phyloP scores from a whole-genome alignment of 2,329 filamentous ascomycete species.

The Epicoccum sorghinum region DNA sequence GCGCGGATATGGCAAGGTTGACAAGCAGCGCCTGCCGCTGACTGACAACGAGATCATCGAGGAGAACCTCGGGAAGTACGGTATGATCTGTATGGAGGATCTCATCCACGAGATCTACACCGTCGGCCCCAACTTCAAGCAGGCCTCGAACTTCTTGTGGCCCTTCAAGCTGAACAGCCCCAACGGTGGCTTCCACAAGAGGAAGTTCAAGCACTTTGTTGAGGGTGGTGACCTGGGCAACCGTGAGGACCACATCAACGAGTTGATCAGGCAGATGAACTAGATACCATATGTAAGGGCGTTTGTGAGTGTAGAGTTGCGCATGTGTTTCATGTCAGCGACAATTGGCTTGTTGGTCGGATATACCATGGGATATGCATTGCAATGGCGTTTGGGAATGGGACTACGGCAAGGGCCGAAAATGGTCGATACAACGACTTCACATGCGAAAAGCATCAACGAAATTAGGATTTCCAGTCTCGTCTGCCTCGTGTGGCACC shows the following conservation, averaged over 20 bases:
- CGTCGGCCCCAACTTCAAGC: conserved; percentile 97
- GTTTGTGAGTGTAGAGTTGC: conserved; percentile 11
- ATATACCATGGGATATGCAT: conserved; percentile 20
- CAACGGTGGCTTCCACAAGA: conserved; percentile 90
- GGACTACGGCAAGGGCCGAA: conserved; percentile 7
- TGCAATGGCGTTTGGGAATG: conserved; percentile 20
- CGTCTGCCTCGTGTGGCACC: conserved; percentile 13
- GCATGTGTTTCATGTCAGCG: conserved; percentile 17
- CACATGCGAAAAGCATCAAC: conserved; percentile 12
- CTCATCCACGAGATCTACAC: conserved; percentile 97
- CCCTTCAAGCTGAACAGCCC: conserved; percentile 99
- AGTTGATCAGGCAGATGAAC: conserved; percentile 97
- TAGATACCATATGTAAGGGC: conserved; percentile 56
- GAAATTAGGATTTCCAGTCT: conserved; percentile 9
- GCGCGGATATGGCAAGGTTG: conserved; percentile 96
- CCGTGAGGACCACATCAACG: conserved; percentile 98
- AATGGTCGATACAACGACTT: conserved; percentile 10
- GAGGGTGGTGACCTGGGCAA: conserved; percentile 99
- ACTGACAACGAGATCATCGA: conserved; percentile 99
- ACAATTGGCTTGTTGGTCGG: conserved; percentile 8
- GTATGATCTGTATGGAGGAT: conserved; percentile 98
- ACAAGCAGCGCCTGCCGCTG: conserved; percentile 96
- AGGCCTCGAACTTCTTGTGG: conserved; percentile 99
- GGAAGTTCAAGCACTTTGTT: conserved; percentile 99
- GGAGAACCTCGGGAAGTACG: conserved; percentile 95